These are phyloP conservation scores for Amoeboaphelidium protococcarum DNA, from an alignment of 371 early-diverging fungal species.

Conservation along the genomic window DNA sequence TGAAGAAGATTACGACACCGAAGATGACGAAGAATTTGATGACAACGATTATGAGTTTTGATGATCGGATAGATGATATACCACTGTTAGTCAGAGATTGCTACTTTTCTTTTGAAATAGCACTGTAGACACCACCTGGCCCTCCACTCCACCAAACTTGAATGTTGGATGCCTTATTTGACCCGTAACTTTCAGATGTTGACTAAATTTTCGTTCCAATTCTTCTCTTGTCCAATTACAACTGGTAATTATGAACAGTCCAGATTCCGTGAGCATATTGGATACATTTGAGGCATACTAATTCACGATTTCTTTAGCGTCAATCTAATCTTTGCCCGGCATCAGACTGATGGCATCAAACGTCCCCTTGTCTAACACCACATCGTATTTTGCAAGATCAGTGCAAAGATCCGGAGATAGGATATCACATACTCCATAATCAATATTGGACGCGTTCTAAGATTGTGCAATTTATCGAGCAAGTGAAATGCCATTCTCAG, in stretches of 20 bases:
- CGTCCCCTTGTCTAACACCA: slow-evolving; percentile 71
- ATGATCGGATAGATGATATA: too few species aligned
- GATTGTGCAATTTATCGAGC: slow-evolving; percentile 13
- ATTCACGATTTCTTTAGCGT: slow-evolving; percentile 2
- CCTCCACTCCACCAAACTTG: slow-evolving; percentile 57
- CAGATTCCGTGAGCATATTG: slow-evolving; percentile 16
- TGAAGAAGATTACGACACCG: too few species aligned
- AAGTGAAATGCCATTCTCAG: slow-evolving; percentile 35
- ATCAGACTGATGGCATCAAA: slow-evolving; percentile 67
- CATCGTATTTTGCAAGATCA: slow-evolving; percentile 14
- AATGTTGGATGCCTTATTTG: slow-evolving; percentile 52
- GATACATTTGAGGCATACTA: slow-evolving; percentile 11
- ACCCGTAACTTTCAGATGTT: slow-evolving; percentile 12
- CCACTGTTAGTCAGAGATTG: too few species aligned
- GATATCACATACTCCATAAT: background rate
- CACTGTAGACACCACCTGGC: too few species aligned
- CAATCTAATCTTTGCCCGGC: slow-evolving; percentile 18
- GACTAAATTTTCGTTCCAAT: slow-evolving; percentile 28
- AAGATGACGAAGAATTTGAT: too few species aligned
- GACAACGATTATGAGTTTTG: too few species aligned
- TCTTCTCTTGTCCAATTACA: slow-evolving; percentile 82
- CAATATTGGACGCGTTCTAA: background rate
- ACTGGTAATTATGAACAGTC: slow-evolving; percentile 52
- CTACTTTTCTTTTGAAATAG: too few species aligned
- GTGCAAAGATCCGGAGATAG: slow-evolving; percentile 10